phyloP scores from a whole-genome alignment of 2,329 filamentous ascomycete species.

The Cordyceps pruinosa region DNA sequence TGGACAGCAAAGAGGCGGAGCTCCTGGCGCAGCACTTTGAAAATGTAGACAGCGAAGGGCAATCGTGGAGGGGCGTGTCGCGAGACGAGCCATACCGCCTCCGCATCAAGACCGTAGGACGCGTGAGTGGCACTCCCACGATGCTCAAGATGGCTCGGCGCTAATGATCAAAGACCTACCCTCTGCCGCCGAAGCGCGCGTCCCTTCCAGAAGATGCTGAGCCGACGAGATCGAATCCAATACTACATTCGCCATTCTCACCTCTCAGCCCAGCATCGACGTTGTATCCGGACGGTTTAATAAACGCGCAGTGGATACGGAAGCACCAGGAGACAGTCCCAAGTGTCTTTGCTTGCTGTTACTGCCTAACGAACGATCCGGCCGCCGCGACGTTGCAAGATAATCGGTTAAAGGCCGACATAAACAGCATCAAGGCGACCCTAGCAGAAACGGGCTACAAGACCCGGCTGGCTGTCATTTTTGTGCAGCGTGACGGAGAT shows the following conservation, averaged over 20 bases:
- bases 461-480: conserved; percentile 66
- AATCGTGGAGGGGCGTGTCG: conserved; percentile 60
- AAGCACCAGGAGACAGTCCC: conserved; percentile 86
- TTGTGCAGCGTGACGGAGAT: conserved; percentile 26
- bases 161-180: conserved; percentile 38
- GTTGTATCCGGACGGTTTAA: conserved; percentile 83
- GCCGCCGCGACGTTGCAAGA: conserved; percentile 74
- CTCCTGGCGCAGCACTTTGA: conserved; percentile 60
- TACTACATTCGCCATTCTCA: conserved; percentile 87
- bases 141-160: neutral
- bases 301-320: conserved; percentile 73
- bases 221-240: conserved; percentile 38
- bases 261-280: conserved; percentile 77
- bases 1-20: conserved; percentile 59
- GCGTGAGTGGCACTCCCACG: conserved; percentile 53
- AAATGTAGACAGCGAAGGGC: conserved; percentile 54
- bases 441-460: conserved; percentile 67
- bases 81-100: conserved; percentile 51
- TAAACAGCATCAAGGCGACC: conserved; percentile 66
- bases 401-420: conserved; percentile 80
- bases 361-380: conserved; percentile 64
- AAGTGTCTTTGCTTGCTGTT: conserved; percentile 74
- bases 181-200: conserved; percentile 52
- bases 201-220: conserved; percentile 46
- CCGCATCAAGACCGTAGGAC: conserved; percentile 66